phyloP scores from a whole-genome alignment of 2,329 filamentous ascomycete genomes.

The Orbilia brochopaga region DNA sequence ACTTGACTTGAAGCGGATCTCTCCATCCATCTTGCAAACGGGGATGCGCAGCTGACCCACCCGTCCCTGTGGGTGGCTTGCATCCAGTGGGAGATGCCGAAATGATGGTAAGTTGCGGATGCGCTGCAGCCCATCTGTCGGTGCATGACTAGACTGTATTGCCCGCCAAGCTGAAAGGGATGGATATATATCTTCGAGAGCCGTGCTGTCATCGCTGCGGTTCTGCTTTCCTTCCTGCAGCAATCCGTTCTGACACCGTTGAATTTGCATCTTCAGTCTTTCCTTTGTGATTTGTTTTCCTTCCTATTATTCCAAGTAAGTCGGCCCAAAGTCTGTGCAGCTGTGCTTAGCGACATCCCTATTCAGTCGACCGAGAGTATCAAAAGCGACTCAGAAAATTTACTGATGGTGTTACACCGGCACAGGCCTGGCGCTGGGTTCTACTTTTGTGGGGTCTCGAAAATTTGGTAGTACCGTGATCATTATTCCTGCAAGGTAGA shows the following conservation, averaged over 20 bases:
- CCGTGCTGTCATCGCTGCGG: slow-evolving; percentile 29
- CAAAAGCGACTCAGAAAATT: no score
- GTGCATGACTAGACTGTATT: slow-evolving; percentile 12
- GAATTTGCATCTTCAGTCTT: slow-evolving; percentile 25
- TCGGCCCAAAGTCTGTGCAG: no score
- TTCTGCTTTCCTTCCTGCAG: slow-evolving; percentile 28
- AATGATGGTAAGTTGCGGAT: slow-evolving; percentile 21
- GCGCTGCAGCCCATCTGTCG: slow-evolving; percentile 17
- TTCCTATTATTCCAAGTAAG: no score
- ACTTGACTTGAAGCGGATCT: slow-evolving; percentile 2
- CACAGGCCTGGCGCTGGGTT: no score
- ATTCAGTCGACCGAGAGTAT: no score
- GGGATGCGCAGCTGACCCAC: slow-evolving; percentile 34
- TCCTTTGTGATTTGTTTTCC: no score
- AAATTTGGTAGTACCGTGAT: no score
- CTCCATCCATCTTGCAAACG: slow-evolving; percentile 16
- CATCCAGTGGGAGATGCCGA: slow-evolving; percentile 46
- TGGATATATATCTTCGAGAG: slow-evolving; percentile 45
- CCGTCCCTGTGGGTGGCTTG: slow-evolving; percentile 32
- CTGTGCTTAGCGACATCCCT: no score
- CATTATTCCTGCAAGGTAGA: no score
- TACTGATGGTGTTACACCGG: no score
- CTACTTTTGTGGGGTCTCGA: no score
- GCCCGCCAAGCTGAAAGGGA: slow-evolving; percentile 15
- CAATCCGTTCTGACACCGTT: slow-evolving; percentile 26